Base-by-base conservation (phyloP, 306 rosid genomes). In the Corylus avellana region DNA sequence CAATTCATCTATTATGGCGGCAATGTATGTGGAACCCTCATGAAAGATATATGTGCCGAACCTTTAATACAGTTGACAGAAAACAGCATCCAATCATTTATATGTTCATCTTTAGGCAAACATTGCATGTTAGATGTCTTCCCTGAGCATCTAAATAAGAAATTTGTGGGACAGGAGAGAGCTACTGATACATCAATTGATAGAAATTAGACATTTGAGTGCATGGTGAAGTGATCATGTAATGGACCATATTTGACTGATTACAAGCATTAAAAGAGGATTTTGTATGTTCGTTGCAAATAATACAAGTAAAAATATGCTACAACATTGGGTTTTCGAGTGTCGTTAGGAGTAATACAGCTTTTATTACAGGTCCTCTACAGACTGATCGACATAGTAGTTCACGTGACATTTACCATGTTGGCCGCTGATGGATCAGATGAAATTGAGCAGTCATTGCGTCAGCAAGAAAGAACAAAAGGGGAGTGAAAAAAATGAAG, bases 81-180 rank as follows among this genome's bases (percentile, higher is more conserved):
- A 66, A 53, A 29, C 54, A 80, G 76, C 74, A 47, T 53, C 82
- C 81, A 74, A 87, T 85, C 85, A 88, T 83, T 64, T 74, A 83
- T 20, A 27, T 84, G 89, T 58, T 79, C 53, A 78, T 70, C 83
- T 86, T 86, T 77, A 72, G 50, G 75, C 64, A 50, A 77, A 77
- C 89, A 85, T 42, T 62, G 84, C 89, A 88, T 70, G 87, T 85
- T 85, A 67, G 62, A 64, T 85, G 74, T 77, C 75, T 48, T 71
- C 63, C 7, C 1, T 57, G 48, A 48, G 32, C 46, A 4, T 10
- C 20, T 27, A 75, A 75, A 72, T 54, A 35, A 75, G 63, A 5
- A 55, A 56, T 37, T 10, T 75, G 72, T 42, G 55, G 50, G 76
- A 56, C 42, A 42, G 70, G 53, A 20, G 57, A 53, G 48, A 32